phyloP scores from a whole-genome alignment of 1,284 basidiomycete genomes.

The Leccinum angustisporum region DNA sequence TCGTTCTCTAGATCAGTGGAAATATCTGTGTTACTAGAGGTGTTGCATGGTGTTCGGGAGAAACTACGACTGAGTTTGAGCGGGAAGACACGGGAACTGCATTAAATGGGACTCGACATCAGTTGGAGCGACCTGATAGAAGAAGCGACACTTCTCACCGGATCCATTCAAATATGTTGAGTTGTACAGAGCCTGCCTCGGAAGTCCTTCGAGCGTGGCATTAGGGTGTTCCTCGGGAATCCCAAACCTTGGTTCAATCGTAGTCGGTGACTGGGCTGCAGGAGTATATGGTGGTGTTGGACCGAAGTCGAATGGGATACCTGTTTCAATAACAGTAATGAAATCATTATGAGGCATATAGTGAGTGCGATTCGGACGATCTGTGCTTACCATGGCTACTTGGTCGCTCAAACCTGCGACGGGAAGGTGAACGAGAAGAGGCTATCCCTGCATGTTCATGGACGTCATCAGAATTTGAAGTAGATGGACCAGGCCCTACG shows the following conservation, averaged over 20 bases:
- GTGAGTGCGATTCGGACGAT: not conserved
- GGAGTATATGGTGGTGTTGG: slow-evolving; percentile 36
- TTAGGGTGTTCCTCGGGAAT: slow-evolving; percentile 25
- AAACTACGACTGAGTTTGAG: not conserved
- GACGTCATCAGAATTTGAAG: slow-evolving; percentile 37
- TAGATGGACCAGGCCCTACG: slow-evolving; percentile 65
- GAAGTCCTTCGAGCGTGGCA: slow-evolving; percentile 43
- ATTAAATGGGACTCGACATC: not conserved
- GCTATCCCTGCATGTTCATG: slow-evolving; percentile 19
- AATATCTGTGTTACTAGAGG: slow-evolving; percentile 16
- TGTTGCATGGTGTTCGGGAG: not conserved
- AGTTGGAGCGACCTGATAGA: not conserved
- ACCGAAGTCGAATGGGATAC: slow-evolving; percentile 11
- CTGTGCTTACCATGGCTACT: not conserved
- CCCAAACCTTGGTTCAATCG: not conserved
- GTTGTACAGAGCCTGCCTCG: slow-evolving; percentile 34
- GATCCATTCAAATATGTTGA: slow-evolving; percentile 9
- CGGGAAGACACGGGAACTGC: slow-evolving; percentile 1
- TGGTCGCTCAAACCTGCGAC: slow-evolving; percentile 8
- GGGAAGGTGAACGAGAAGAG: slow-evolving; percentile 1
- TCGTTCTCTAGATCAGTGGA: slow-evolving; percentile 7
- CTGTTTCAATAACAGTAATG: slow-evolving; percentile 5
- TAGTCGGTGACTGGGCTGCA: not conserved
- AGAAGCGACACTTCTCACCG: not conserved
- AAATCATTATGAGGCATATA: not conserved